phyloP scores from a whole-genome alignment of 805 yeast genomes.

The Candida hungchunana region DNA sequence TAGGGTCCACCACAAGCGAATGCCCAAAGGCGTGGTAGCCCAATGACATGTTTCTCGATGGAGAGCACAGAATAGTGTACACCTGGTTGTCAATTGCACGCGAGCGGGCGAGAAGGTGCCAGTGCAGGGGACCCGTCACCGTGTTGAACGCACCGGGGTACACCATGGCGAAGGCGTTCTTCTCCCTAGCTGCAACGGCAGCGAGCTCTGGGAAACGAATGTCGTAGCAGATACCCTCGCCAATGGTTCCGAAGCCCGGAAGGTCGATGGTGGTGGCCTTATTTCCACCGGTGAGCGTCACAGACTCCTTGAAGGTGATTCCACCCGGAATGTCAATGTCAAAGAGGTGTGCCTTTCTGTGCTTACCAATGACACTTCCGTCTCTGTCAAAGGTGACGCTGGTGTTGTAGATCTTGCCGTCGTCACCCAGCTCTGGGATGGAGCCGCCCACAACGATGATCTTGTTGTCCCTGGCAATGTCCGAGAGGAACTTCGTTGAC shows the following conservation, averaged over 20 bases:
- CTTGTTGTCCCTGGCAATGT: slow-evolving; percentile 60
- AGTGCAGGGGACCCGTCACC: slow-evolving; percentile 80
- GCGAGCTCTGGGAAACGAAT: slow-evolving; percentile 82
- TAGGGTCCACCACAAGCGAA: slow-evolving; percentile 61
- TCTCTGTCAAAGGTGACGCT: slow-evolving; percentile 66
- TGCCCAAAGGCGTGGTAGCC: slow-evolving; percentile 68
- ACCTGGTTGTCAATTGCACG: slow-evolving; percentile 75
- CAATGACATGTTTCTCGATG: slow-evolving; percentile 67
- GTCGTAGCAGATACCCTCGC: slow-evolving; percentile 83
- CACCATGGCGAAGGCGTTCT: slow-evolving; percentile 69
- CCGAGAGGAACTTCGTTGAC: slow-evolving; percentile 57
- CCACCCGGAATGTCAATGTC: slow-evolving; percentile 94
- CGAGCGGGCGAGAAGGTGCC: slow-evolving; percentile 71
- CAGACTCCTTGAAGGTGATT: slow-evolving; percentile 84
- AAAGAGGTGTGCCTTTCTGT: slow-evolving; percentile 85
- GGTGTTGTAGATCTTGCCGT: slow-evolving; percentile 65
- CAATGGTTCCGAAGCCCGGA: slow-evolving; percentile 50
- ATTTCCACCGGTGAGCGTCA: slow-evolving; percentile 72
- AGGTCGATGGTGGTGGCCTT: slow-evolving; percentile 61
- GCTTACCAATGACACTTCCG: slow-evolving; percentile 85
- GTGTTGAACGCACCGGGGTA: slow-evolving; percentile 89
- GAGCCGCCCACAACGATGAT: slow-evolving; percentile 87
- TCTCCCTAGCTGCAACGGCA: slow-evolving; percentile 58
- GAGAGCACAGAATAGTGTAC: slow-evolving; percentile 78
- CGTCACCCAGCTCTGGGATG: slow-evolving; percentile 67